Base-by-base conservation (phyloP, 345 rosid genomes). In the Rhizophora apiculata region DNA sequence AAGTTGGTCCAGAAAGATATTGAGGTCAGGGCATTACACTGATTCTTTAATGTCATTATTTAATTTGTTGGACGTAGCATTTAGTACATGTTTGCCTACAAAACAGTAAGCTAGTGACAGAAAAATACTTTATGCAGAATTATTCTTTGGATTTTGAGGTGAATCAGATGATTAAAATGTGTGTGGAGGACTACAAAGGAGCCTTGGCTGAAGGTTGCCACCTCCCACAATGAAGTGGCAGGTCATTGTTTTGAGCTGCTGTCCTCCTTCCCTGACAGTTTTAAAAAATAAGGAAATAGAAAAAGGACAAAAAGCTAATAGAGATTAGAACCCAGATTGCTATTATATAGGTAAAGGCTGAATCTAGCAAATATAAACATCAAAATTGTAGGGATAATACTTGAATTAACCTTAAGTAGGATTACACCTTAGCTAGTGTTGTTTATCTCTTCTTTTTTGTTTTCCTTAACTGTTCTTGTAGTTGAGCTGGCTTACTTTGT, bases 1-100 rank as follows among this genome's bases (percentile, higher is more conserved):
- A 95, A 89, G 78, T 73, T 95, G 70, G 78, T 95, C 65, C 97
- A 95, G 74, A 92, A 90, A 62, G 94, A 84, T 66, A 88, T 95
- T 22, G 98, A 95, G 96, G 99, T 95, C 79, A 58, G 64, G 39
- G 43, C 43, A 19, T 63, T 13, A 6, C 26, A n/a, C 36, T 26
- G 29, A 48, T 65, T 60, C 70, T 0, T 53, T 37, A 2, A 5
- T 55, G 13, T 29, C 11, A 31, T 48, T 9, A 16, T 48, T 36
- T 31, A 31, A 36, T 43, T 62, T 16, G n/a, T 29, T 70, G 6
- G 18, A 57, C 7, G 24, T 43, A 0, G 13, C 49, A 15, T 43
- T 34, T 49, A 52, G 18, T 7, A 5, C 22, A 30, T 22, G 27
- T 31, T 55, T 19, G 5, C 24, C 29, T 59, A 60, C 21, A 51